Base-by-base conservation (phyloP, 306 rosid species). In the Dryas drummondii region DNA sequence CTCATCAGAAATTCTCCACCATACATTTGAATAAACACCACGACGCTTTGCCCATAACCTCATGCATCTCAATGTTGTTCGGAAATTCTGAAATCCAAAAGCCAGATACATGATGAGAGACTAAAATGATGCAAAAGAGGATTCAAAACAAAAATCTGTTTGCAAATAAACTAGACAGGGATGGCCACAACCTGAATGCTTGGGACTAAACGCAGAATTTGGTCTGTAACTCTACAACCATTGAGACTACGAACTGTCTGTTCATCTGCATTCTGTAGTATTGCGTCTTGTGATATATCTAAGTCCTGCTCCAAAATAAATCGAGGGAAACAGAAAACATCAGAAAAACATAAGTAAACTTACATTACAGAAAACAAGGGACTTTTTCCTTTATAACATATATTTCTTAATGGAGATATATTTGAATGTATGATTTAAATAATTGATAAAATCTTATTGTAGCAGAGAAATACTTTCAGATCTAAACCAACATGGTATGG, bases 171-270 rank as follows among this genome's bases (percentile, higher is more conserved):
- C 64, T 41, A 15, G 51, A 70, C 73, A 63, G 51, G 56, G 48
- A 76, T 16, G 62, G 17, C 53, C 50, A 53, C 57, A 76, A 94
- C 99, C 97, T 94, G 99, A 88, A 91, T 91, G 83, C 86, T 92
- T 62, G 99, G 99, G 83, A 94, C 99, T 82, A 94, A 79, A 50
- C 93, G 96, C 83, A 94, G 74, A 82, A 94, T 85, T 85, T 87
- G 96, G 82, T 94, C 97, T 74, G 99, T 94, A 47, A 92, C 99
- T 80, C 99, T 83, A 79, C 99, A 90, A 65, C 99, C 99, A 65
- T 94, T 94, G 68, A 94, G 89, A 92, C 99, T 94, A 54, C 90
- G 96, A 82, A 94, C 99, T 59, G 99, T 94, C 84, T 90, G 97
- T 52, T 94, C 99, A 82, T 94, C 99, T 58, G 86, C 89, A 86